These are phyloP conservation scores for Plectosphaerella plurivora DNA, from an alignment of 2,329 filamentous ascomycete genomes.

Conservation along the genomic window DNA sequence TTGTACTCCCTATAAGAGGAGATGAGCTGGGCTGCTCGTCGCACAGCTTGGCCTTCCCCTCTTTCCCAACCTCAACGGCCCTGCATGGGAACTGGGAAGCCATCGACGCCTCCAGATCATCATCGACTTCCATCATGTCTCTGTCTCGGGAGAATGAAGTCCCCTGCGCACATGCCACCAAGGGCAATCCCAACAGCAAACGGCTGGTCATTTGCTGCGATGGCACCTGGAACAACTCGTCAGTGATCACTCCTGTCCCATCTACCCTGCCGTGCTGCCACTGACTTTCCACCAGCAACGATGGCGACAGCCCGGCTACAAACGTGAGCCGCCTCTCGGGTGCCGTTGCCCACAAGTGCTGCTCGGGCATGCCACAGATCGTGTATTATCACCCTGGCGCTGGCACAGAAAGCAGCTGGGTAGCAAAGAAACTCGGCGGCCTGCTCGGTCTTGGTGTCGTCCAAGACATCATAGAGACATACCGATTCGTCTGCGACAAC, in stretches of 20 bases:
- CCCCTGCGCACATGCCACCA: conserved; percentile 7
- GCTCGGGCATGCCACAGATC: conserved; percentile 25
- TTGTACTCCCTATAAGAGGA: not conserved
- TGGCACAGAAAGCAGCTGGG: conserved; percentile 18
- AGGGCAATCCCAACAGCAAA: conserved; percentile 10
- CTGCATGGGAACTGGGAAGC: not conserved
- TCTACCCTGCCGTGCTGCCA: not conserved
- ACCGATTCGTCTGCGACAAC: conserved; percentile 30
- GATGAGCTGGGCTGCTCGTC: not conserved
- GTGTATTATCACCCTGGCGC: conserved; percentile 32
- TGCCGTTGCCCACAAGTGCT: conserved; percentile 20
- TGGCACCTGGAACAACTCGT: conserved; percentile 27
- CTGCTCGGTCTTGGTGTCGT: conserved; percentile 18
- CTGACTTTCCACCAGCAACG: conserved; percentile 13
- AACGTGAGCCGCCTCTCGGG: conserved; percentile 28
- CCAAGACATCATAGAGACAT: conserved; percentile 25
- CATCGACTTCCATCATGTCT: not conserved
- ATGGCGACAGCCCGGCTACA: conserved; percentile 18
- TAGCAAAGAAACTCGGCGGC: conserved; percentile 16
- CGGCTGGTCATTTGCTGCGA: conserved; percentile 28
- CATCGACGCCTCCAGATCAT: too few species aligned
- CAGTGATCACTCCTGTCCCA: not conserved
- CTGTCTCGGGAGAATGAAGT: not conserved
- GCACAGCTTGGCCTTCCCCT: not conserved
- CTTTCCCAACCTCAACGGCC: not conserved